Evolutionary conservation across 331 rosid species (phyloP).

Genomic region (Quercus lobata): DNA sequence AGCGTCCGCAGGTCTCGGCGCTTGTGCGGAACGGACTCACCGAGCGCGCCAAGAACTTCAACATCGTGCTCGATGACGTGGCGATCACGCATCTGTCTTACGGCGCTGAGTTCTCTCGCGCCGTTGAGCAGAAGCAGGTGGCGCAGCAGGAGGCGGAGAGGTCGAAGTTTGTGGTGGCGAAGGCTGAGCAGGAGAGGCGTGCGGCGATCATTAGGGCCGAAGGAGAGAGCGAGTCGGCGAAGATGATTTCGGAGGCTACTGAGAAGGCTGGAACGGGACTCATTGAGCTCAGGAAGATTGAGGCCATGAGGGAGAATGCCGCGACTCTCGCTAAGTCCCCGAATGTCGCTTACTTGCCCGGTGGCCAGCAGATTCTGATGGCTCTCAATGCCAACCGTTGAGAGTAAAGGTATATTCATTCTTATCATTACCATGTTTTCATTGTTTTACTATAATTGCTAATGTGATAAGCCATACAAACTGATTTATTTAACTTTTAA

Average conservation of each 20-base stretch:
- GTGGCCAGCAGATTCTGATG: slow-evolving; percentile 50
- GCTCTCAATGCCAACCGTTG: slow-evolving; percentile 40
- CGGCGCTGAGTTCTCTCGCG: slow-evolving; percentile 50
- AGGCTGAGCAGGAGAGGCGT: slow-evolving; percentile 61
- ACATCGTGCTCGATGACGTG: slow-evolving; percentile 49
- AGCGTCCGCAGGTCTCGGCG: slow-evolving; percentile 56
- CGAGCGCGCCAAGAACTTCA: slow-evolving; percentile 48
- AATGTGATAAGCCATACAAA: too few species aligned
- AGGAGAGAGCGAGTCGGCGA: slow-evolving; percentile 55
- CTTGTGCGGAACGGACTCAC: slow-evolving; percentile 44
- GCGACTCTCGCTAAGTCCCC: slow-evolving; percentile 46
- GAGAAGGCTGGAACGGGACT: slow-evolving; percentile 37
- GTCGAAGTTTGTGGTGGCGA: slow-evolving; percentile 51
- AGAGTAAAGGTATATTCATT: slow-evolving; percentile 7
- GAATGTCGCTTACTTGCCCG: slow-evolving; percentile 51
- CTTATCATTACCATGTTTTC: too few species aligned
- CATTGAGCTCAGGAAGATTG: slow-evolving; percentile 50
- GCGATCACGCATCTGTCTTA: slow-evolving; percentile 57
- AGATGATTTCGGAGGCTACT: slow-evolving; percentile 58
- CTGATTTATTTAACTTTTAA: too few species aligned
- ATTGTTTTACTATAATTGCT: too few species aligned
- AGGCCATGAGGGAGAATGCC: slow-evolving; percentile 54
- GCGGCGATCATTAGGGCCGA: slow-evolving; percentile 59
- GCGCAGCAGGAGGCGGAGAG: slow-evolving; percentile 67
- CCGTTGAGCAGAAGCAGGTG: slow-evolving; percentile 62